These are phyloP conservation scores for Phoenix dactylifera DNA, from an alignment of 176 grass and related monocot species.

Conservation along the genomic window DNA sequence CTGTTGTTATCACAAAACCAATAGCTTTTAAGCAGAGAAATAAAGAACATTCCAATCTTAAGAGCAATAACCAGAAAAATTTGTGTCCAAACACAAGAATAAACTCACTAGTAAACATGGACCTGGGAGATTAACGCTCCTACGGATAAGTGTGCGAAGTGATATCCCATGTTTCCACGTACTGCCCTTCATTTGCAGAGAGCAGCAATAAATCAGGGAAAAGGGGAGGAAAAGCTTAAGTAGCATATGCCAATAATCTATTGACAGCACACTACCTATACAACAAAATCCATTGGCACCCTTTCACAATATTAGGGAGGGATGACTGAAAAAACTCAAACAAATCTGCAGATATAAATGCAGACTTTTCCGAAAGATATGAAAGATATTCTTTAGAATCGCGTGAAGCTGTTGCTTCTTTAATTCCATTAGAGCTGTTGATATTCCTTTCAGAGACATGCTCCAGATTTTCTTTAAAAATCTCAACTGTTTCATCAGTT, in stretches of 20 bases:
- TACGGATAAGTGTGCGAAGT: constrained; percentile 72
- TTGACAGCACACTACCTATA: constrained; percentile 52
- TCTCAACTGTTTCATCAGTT: constrained; percentile 29
- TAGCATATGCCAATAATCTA: constrained; percentile 1
- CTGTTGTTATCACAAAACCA: too few species aligned
- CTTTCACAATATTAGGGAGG: constrained; percentile 75
- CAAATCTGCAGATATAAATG: constrained; percentile 54
- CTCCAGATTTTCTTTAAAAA: constrained; percentile 13
- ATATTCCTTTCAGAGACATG: constrained; percentile 14
- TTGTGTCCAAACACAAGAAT: not conserved
- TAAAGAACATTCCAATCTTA: too few species aligned
- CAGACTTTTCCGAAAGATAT: constrained; percentile 66
- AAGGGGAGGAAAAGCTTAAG: constrained; percentile 1
- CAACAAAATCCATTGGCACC: constrained; percentile 76
- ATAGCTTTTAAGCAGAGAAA: too few species aligned
- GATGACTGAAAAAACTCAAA: constrained; percentile 76
- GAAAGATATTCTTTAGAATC: constrained; percentile 18
- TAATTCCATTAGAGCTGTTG: constrained; percentile 19
- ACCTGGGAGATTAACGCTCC: constrained; percentile 43
- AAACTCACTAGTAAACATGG: constrained; percentile 69
- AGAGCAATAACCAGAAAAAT: too few species aligned
- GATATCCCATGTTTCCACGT: constrained; percentile 98
- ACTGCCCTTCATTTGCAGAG: constrained; percentile 65
- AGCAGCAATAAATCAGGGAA: constrained; percentile 29
- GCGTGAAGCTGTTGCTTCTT: constrained; percentile 32